Evolutionary conservation across 2,329 filamentous ascomycete genomes (phyloP).

Genomic region (Paradendryphiella salina): DNA sequence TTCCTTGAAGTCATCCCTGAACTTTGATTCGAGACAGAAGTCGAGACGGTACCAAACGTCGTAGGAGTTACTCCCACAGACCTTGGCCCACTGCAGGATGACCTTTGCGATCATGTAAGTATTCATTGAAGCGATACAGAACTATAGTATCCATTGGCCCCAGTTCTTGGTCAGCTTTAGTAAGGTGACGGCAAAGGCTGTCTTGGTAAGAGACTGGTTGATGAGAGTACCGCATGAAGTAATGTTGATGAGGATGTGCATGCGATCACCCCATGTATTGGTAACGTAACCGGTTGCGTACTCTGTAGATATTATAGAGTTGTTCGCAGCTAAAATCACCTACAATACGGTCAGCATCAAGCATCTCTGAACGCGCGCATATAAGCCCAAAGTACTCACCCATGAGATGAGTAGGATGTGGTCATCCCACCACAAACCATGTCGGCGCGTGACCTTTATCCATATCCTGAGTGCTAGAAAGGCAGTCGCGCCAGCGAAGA

Average conservation of each 20-base stretch:
- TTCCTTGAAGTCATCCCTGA: conserved; percentile 54
- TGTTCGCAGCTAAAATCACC: conserved; percentile 51
- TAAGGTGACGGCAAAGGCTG: conserved; percentile 48
- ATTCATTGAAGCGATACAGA: conserved; percentile 57
- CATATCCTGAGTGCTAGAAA: conserved; percentile 45
- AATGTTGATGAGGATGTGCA: conserved; percentile 58
- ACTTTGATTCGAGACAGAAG: conserved; percentile 49
- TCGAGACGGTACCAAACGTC: conserved; percentile 55
- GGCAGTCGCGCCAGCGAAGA: conserved; percentile 44
- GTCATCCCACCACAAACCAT: conserved; percentile 49
- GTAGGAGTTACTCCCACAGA: conserved; percentile 51
- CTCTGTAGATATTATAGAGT: conserved; percentile 53
- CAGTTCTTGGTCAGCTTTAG: conserved; percentile 52
- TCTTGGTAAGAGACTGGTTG: conserved; percentile 45
- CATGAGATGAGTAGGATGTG: conserved; percentile 45
- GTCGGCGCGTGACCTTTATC: conserved; percentile 45
- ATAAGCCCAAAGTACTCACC: conserved; percentile 29
- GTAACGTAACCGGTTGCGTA: conserved; percentile 56
- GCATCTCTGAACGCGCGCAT: background rate
- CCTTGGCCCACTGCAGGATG: conserved; percentile 56
- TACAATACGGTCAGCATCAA: conserved; percentile 22
- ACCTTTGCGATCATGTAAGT: conserved; percentile 54
- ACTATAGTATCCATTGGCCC: conserved; percentile 53
- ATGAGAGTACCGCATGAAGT: conserved; percentile 47
- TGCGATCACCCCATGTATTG: conserved; percentile 55